A percentile compares a stretch with the other conserved stretches of the same genome.
phyloP scores from a whole-genome alignment of 2,329 filamentous ascomycete genomes.

The Colletotrichum orchidophilum region DNA sequence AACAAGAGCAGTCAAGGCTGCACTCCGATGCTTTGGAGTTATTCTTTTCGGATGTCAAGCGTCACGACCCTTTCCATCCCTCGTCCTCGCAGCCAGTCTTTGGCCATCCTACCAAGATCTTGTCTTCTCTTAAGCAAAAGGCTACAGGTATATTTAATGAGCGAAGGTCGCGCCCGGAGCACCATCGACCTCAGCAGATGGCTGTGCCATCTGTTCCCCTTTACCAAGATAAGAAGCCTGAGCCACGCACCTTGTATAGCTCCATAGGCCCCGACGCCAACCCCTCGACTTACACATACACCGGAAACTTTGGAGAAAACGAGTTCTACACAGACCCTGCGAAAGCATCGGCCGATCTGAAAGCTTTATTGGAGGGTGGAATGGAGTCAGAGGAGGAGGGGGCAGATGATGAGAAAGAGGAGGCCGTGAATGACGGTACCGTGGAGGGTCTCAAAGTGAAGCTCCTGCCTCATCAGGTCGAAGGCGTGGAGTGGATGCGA shows the following conservation, averaged over 20 bases:
- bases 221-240: constrained; percentile 57
- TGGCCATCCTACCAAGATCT: constrained; percentile 53
- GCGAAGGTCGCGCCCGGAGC: constrained; percentile 64
- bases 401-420: constrained; percentile 44
- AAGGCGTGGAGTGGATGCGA: constrained; percentile 94
- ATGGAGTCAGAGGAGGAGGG: constrained; percentile 78
- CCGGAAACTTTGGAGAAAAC: constrained; percentile 48
- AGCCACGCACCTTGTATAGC: constrained; percentile 58
- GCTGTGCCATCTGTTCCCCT: constrained; percentile 58
- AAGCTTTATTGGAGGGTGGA: constrained; percentile 82
- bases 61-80: constrained; percentile 27
- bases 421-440: constrained; percentile 56
- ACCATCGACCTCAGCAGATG: constrained; percentile 61
- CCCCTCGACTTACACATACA: constrained; percentile 44
- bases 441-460: constrained; percentile 87
- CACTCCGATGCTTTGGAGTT: constrained; percentile 30
- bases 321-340: constrained; percentile 74
- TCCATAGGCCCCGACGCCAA: constrained; percentile 46
- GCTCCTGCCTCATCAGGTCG: constrained; percentile 91
- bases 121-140: constrained; percentile 64
- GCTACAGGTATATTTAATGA: constrained; percentile 63
- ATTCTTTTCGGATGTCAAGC: constrained; percentile 31
- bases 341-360: constrained; percentile 80
- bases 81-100: constrained; percentile 42
- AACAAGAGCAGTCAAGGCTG: constrained; percentile 28